Evolutionary conservation across 805 yeast species (phyloP).

Genomic region (Jamesozyma lodderae): DNA sequence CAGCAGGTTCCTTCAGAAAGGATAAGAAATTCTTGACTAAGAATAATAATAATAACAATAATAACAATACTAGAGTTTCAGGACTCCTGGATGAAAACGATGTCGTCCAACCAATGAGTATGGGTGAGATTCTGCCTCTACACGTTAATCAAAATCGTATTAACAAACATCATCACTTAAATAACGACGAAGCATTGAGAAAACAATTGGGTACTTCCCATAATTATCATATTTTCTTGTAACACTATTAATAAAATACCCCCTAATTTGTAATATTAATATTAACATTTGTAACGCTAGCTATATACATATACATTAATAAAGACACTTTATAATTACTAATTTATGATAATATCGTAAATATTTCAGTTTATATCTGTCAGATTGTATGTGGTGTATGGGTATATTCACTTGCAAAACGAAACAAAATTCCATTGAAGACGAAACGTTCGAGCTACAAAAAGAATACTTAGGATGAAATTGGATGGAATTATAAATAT

Average conservation of each 20-base stretch:
- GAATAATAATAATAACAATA: slow-evolving; percentile 4
- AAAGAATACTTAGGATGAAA: too few species aligned
- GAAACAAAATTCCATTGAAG: too few species aligned
- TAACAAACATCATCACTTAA: not conserved
- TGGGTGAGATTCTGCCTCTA: slow-evolving; percentile 27
- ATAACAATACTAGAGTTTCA: slow-evolving; percentile 20
- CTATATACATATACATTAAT: too few species aligned
- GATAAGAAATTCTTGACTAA: slow-evolving; percentile 10
- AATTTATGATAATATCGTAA: too few species aligned
- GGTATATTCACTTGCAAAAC: too few species aligned
- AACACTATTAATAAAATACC: not conserved
- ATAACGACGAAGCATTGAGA: slow-evolving; percentile 28
- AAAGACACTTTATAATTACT: too few species aligned
- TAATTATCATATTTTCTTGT: slow-evolving; percentile 22
- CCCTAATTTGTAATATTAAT: not conserved
- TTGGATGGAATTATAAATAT: too few species aligned
- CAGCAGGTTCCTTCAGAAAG: slow-evolving; percentile 54
- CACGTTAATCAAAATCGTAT: slow-evolving; percentile 20
- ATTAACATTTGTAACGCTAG: too few species aligned
- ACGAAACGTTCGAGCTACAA: too few species aligned
- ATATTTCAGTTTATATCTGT: not conserved
- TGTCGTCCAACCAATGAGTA: slow-evolving; percentile 21
- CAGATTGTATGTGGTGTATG: not conserved
- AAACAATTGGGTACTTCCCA: slow-evolving; percentile 33
- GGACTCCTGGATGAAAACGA: slow-evolving; percentile 22